Evolutionary conservation across 1,284 basidiomycete genomes (phyloP).

Genomic region (Pseudozyma sp.): DNA sequence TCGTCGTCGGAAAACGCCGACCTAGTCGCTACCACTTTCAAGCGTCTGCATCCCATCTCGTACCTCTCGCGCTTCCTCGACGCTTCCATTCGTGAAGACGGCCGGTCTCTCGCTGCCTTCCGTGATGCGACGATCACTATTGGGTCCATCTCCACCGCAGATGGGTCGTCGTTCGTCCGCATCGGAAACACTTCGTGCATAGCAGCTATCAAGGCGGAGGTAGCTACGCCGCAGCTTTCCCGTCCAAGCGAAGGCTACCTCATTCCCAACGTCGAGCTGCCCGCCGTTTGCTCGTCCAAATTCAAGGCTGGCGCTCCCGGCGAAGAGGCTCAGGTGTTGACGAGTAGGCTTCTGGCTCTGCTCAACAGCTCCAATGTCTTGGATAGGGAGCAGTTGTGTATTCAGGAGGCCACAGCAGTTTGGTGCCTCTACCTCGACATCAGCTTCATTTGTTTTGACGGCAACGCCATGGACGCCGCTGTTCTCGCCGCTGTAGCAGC

Average conservation of each 20-base stretch:
- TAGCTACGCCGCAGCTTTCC: constrained; percentile 39
- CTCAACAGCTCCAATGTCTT: constrained; percentile 71
- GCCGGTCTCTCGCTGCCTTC: constrained; percentile 25
- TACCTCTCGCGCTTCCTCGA: constrained; percentile 55
- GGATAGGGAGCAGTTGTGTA: constrained; percentile 78
- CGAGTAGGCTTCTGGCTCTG: constrained; percentile 73
- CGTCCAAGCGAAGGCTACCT: constrained; percentile 44
- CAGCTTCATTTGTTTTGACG: constrained; percentile 95
- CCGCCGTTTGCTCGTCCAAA: constrained; percentile 88
- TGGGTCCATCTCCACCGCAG: constrained; percentile 50
- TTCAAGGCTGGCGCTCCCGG: constrained; percentile 92
- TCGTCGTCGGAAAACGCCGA: constrained; percentile 19
- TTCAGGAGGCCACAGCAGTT: constrained; percentile 80
- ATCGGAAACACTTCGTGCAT: constrained; percentile 51
- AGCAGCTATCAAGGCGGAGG: constrained; percentile 55
- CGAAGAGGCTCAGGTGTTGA: constrained; percentile 54
- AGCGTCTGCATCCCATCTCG: constrained; percentile 50
- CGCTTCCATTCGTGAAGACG: constrained; percentile 52
- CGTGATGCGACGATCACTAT: constrained; percentile 42
- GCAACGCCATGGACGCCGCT: constrained; percentile 91
- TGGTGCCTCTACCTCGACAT: constrained; percentile 95
- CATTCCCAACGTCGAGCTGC: constrained; percentile 84
- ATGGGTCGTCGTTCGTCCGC: constrained; percentile 48
- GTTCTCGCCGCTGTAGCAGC: constrained; percentile 88
- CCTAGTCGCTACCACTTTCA: constrained; percentile 49